A percentile compares a stretch with the other conserved stretches of the same genome.
Evolutionary conservation across 2,329 filamentous ascomycete species (phyloP).

Genomic region (Amauroascus niger): DNA sequence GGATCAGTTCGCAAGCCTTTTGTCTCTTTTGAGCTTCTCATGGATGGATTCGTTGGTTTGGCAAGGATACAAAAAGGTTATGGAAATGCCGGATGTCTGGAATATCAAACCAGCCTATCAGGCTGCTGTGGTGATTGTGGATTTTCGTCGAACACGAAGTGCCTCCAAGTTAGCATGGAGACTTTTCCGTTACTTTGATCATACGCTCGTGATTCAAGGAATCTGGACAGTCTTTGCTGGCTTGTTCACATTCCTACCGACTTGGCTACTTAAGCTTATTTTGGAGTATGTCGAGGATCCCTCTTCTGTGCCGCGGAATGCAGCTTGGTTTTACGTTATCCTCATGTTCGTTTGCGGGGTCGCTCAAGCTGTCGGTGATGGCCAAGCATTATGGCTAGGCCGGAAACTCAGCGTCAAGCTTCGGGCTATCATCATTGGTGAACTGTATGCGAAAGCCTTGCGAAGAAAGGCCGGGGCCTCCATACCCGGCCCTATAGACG

Average conservation of each 20-base stretch:
- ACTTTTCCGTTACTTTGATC: constrained; percentile 74
- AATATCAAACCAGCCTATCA: constrained; percentile 83
- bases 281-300: constrained; percentile 89
- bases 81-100: constrained; percentile 83
- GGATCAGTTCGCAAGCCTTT: constrained; percentile 77
- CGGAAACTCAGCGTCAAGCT: constrained; percentile 89
- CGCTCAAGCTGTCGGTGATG: constrained; percentile 71
- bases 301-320: constrained; percentile 63
- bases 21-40: constrained; percentile 76
- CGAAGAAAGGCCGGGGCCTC: constrained; percentile 78
- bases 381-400: constrained; percentile 83
- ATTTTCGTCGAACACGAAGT: constrained; percentile 78
- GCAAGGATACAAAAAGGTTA: constrained; percentile 74
- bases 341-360: constrained; percentile 75
- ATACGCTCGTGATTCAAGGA: constrained; percentile 64
- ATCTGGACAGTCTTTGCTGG: constrained; percentile 69
- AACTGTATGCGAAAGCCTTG: constrained; percentile 93
- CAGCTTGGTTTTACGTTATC: constrained; percentile 92
- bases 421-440: constrained; percentile 88
- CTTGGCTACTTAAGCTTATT: constrained; percentile 80
- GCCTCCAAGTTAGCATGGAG: constrained; percentile 70
- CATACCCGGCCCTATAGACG: constrained; percentile 42
- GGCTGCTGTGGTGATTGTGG: constrained; percentile 64
- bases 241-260: constrained; percentile 82
- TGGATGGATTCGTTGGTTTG: constrained; percentile 89